Evolutionary conservation across 163 green algal genomes (phyloP).

Genomic region (Scenedesmus sp.): DNA sequence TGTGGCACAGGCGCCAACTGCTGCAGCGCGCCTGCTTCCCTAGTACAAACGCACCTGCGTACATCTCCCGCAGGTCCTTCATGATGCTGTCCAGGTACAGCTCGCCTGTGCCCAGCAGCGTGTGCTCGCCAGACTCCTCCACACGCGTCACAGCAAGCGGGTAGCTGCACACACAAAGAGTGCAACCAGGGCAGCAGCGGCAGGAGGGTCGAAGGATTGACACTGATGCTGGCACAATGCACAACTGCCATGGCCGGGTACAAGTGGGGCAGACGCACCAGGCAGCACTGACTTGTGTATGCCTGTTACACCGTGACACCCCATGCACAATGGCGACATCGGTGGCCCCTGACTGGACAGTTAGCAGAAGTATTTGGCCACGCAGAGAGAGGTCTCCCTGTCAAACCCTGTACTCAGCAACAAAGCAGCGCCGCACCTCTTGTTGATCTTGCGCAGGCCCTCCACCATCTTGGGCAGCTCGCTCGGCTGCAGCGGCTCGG

Average conservation of each 20-base stretch:
- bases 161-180: conserved; percentile 75
- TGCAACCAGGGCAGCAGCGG: not conserved
- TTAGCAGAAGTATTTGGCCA: too few species aligned
- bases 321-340: too few species aligned
- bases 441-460: conserved; percentile 94
- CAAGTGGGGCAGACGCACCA: too few species aligned
- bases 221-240: too few species aligned
- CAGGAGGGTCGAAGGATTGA: not conserved
- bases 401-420: too few species aligned
- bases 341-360: too few species aligned
- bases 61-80: conserved; percentile 95
- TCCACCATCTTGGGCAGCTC: conserved; percentile 99
- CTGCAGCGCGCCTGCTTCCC: not conserved
- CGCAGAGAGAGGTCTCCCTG: too few species aligned
- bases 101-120: conserved; percentile 96
- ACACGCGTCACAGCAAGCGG: conserved; percentile 92
- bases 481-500: conserved; percentile 95
- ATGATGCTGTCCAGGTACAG: conserved; percentile 98
- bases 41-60: conserved; percentile 69
- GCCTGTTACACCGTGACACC: too few species aligned
- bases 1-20: not conserved
- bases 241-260: too few species aligned
- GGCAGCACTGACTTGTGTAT: too few species aligned
- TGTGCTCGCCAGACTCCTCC: conserved; percentile 99
- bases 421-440: conserved; percentile 47